Evolutionary conservation across 2,329 filamentous ascomycete genomes (phyloP).

Genomic region (Alternaria tenuissima): DNA sequence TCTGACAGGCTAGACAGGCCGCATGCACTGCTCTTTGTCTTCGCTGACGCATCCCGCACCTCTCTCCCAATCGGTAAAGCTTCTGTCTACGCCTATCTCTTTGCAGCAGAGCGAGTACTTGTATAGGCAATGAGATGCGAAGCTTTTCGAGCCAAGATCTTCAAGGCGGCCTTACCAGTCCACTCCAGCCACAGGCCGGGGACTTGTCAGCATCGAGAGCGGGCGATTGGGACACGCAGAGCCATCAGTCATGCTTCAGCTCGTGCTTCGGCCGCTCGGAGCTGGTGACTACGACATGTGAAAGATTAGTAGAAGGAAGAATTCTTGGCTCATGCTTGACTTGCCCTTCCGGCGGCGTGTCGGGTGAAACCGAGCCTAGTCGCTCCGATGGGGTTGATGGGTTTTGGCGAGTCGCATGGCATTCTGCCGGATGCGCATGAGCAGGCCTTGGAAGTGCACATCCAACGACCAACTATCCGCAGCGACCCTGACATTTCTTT

Average conservation of each 20-base stretch:
- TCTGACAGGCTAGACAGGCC: not conserved
- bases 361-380: constrained; percentile 14
- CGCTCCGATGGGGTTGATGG: constrained; percentile 7
- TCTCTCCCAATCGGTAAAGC: constrained; percentile 8
- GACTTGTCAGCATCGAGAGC: not conserved
- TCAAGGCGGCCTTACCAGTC: constrained; percentile 8
- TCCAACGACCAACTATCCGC: not conserved
- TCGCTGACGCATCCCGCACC: constrained; percentile 14
- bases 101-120: not conserved
- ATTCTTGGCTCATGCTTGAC: constrained; percentile 1
- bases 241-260: constrained; percentile 5
- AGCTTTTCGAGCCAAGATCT: constrained; percentile 5
- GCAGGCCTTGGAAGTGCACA: not conserved
- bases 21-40: constrained; percentile 6
- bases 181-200: not conserved
- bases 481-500: not conserved
- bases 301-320: not conserved
- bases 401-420: constrained; percentile 11
- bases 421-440: constrained; percentile 15
- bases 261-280: not conserved
- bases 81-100: constrained; percentile 2
- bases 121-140: constrained; percentile 4
- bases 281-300: not conserved
- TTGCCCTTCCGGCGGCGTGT: not conserved
- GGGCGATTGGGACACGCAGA: not conserved